Conservation (phyloP, 257 asterid genomes). For the Solanum habrochaites region DNA sequence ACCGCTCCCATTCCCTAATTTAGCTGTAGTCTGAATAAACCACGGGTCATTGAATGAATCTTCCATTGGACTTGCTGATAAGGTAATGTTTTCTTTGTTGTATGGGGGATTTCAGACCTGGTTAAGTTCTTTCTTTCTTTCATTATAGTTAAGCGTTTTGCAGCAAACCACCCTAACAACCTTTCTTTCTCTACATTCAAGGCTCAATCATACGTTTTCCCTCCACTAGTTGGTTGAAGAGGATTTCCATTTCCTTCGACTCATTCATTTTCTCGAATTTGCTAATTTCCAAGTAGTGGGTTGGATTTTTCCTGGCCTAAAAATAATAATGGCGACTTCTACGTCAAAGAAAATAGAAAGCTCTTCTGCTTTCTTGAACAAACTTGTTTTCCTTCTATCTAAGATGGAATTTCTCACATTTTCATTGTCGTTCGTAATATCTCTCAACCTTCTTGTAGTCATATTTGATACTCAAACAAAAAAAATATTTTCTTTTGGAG, state of each 20-base stretch:
- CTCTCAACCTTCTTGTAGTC: slow-evolving; percentile 19
- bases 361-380: background rate
- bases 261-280: background rate
- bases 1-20: background rate
- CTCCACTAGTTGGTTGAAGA: slow-evolving; percentile 11
- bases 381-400: background rate
- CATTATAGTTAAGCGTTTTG: slow-evolving; percentile 17
- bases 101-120: background rate
- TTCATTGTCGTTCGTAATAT: slow-evolving; percentile 1
- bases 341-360: background rate
- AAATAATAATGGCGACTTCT: background rate
- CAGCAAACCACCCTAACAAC: slow-evolving; percentile 3
- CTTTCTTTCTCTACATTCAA: slow-evolving; percentile 19
- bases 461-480: background rate
- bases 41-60: background rate
- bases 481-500: background rate
- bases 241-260: background rate
- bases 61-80: background rate
- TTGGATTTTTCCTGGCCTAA: background rate
- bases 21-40: background rate
- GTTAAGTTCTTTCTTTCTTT: background rate
- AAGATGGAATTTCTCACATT: slow-evolving; percentile 13
- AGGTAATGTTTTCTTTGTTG: background rate
- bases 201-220: slow-evolving; percentile 13
- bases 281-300: background rate